These are phyloP conservation scores for Phytophthora cactorum DNA, from an alignment of 352 stramenopile genomes.

Conservation along the genomic window DNA sequence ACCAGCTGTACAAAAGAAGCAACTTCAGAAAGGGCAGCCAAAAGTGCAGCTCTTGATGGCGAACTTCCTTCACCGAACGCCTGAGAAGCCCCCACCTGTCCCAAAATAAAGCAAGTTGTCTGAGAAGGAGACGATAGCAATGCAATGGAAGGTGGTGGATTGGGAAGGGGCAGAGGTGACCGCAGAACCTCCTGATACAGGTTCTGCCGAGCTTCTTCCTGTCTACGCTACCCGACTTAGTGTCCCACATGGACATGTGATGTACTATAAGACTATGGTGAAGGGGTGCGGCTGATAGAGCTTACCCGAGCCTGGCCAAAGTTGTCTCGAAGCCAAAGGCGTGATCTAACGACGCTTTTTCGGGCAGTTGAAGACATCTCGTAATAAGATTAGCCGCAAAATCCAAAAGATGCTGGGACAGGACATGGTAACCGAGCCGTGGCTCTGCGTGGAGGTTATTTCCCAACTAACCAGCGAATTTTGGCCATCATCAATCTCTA, in stretches of 20 bases:
- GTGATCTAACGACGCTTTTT: too few species aligned
- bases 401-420: neutral
- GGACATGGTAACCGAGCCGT: constrained; percentile 15
- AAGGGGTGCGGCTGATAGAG: too few species aligned
- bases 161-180: neutral
- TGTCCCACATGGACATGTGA: too few species aligned
- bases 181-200: too few species aligned
- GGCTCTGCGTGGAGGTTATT: constrained; percentile 14
- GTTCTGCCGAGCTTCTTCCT: too few species aligned
- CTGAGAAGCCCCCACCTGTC: neutral
- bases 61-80: neutral
- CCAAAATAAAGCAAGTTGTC: neutral
- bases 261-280: too few species aligned
- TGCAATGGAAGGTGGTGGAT: neutral
- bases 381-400: constrained; percentile 17
- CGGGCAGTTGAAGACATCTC: too few species aligned
- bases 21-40: neutral
- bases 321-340: too few species aligned
- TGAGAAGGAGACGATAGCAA: too few species aligned
- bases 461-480: constrained; percentile 18
- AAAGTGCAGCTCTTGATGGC: neutral
- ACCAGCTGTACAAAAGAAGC: neutral
- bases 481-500: constrained; percentile 16
- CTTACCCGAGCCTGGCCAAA: too few species aligned
- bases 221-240: too few species aligned